These are phyloP conservation scores for Candida freyschussii DNA, from an alignment of 1,139 yeast species.

Conservation along the genomic window DNA sequence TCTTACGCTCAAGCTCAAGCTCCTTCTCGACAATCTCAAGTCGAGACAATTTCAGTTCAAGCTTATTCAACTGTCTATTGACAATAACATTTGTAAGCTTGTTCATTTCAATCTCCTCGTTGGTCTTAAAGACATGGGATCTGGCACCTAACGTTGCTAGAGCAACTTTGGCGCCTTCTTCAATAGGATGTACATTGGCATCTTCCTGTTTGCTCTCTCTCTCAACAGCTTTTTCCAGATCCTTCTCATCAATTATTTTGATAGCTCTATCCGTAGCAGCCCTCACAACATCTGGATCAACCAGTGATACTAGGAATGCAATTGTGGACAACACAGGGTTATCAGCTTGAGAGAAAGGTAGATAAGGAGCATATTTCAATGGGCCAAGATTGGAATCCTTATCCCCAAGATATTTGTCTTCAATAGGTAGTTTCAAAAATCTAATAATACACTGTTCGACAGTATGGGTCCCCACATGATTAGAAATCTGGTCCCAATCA, in stretches of 20 bases:
- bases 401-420: constrained; percentile 59
- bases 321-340: constrained; percentile 91
- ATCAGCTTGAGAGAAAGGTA: constrained; percentile 81
- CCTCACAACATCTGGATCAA: constrained; percentile 81
- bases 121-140: constrained; percentile 75
- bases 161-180: constrained; percentile 51
- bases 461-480: constrained; percentile 57
- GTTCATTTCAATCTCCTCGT: constrained; percentile 77
- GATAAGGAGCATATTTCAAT: constrained; percentile 74
- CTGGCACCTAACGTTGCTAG: constrained; percentile 75
- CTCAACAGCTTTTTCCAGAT: constrained; percentile 20
- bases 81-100: constrained; percentile 54
- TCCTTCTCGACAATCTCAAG: constrained; percentile 71
- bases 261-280: constrained; percentile 73
- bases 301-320: constrained; percentile 79
- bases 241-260: constrained; percentile 47
- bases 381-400: constrained; percentile 55
- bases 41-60: constrained; percentile 71
- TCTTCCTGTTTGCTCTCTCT: constrained; percentile 10
- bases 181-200: constrained; percentile 20
- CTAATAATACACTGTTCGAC: constrained; percentile 80
- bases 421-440: constrained; percentile 77
- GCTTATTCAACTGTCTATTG: constrained; percentile 66
- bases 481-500: constrained; percentile 76
- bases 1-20: constrained; percentile 72